Evolutionary conservation across 2,329 filamentous ascomycete species (phyloP), one percentile per base, ranked within the genome.

Genomic region (Microsporum ferrugineum): DNA sequence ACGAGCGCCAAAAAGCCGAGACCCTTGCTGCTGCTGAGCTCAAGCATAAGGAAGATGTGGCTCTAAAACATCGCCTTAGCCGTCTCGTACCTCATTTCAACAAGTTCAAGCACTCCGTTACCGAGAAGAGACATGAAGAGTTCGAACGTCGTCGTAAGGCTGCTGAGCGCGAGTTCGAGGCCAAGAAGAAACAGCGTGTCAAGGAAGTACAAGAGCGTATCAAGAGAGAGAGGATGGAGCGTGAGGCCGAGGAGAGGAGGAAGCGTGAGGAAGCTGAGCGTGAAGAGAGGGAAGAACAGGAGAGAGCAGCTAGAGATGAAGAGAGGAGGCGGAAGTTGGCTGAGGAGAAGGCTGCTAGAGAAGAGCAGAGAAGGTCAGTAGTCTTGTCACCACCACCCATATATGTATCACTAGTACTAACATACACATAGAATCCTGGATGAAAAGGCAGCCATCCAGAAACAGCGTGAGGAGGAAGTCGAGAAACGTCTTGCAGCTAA

Each of bases 101-200:
- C 73, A 77, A 79, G 7, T 97, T 96, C 83, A 86, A 88, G 71
- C 81, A 86, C 66, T 85, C 86, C 56, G 84, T 99, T 60, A 88
- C 89, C 64, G 87, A 94, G 75, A 87, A 90, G 71, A 89, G 92
- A 68, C 89, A 90, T 71, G 88, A 95, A 68, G 91, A 97, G 76
- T 99, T 97, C 68, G 94, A 97, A 82, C 92, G 88, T 79, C 88
- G 91, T 66, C 89, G 89, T 71, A 91, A 88, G 74, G 87, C 89
- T 70, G 94, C 94, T 36, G 91, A 97, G 80, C 86, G 88, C 66
- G 94, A 99, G 73, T 83, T 97, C 62, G 89, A 97, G 79, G 88
- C 88, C 76, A 90, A 95, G 79, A 95, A 96, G 76, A 84, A 87
- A 43, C 83, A 85, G 66, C 89, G 94, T 70, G 86, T 91, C 77